These are phyloP conservation scores for Phytophthora parvispora DNA, from an alignment of 352 stramenopile genomes.

Conservation along the genomic window DNA sequence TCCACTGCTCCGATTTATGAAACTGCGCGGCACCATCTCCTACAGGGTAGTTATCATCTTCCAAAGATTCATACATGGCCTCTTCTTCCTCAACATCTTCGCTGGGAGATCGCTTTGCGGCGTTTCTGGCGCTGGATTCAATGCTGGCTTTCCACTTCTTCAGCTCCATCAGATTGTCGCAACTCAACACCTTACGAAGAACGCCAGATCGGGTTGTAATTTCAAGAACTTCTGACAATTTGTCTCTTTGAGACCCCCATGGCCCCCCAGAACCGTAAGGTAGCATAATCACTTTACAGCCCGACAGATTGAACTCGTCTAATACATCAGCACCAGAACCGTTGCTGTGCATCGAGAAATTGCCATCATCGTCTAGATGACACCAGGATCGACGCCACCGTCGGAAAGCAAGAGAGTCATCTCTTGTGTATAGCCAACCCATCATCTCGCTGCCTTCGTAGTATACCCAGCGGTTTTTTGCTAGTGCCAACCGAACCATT, in stretches of 20 bases:
- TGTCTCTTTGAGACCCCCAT: conserved; percentile 40
- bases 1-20: conserved; percentile 22
- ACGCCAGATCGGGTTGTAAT: conserved; percentile 57
- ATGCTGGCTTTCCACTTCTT: conserved; percentile 83
- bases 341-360: conserved; percentile 80
- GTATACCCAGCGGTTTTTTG: conserved; percentile 66
- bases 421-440: conserved; percentile 87
- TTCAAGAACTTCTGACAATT: conserved; percentile 59
- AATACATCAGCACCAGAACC: conserved; percentile 72
- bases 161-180: conserved; percentile 61
- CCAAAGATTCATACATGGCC: conserved; percentile 32
- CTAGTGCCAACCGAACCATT: conserved; percentile 67
- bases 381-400: conserved; percentile 88
- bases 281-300: conserved; percentile 77
- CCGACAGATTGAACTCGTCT: conserved; percentile 71
- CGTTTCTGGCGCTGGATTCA: conserved; percentile 59
- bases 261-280: conserved; percentile 60
- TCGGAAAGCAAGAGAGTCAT: conserved; percentile 87
- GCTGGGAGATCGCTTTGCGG: conserved; percentile 37
- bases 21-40: conserved; percentile 17
- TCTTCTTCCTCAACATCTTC: conserved; percentile 48
- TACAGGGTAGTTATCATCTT: conserved; percentile 23
- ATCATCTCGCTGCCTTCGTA: conserved; percentile 74
- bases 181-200: conserved; percentile 75
- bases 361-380: conserved; percentile 73